These are phyloP conservation scores for Helotiales sp. DNA, from an alignment of 2,329 filamentous ascomycete species.

Conservation along the genomic window DNA sequence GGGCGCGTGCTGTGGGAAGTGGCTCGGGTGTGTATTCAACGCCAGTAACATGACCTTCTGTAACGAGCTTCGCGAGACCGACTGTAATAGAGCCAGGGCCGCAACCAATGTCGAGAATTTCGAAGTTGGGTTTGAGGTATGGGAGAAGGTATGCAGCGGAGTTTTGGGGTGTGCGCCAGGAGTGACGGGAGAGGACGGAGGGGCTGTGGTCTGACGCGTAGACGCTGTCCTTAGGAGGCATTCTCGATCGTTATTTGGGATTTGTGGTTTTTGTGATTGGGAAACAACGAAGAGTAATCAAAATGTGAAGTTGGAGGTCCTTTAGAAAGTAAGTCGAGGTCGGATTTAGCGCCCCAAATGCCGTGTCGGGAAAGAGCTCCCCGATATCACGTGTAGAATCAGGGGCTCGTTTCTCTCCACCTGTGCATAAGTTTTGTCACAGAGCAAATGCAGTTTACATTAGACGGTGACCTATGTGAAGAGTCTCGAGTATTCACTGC, in stretches of 20 bases:
- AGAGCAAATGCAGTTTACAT: no score
- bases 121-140: conserved; percentile 31
- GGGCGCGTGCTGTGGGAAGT: conserved; percentile 9
- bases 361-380: no score
- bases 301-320: no score
- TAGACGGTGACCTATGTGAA: no score
- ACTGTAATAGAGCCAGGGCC: conserved; percentile 47
- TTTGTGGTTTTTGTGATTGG: not conserved
- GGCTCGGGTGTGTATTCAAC: conserved; percentile 38
- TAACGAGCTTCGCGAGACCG: conserved; percentile 36
- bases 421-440: no score
- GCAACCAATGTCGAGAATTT: conserved; percentile 47
- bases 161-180: conserved; percentile 42
- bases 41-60: conserved; percentile 40
- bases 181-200: not conserved
- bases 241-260: not conserved
- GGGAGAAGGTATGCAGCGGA: conserved; percentile 46
- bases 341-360: not conserved
- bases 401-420: no score
- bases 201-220: not conserved
- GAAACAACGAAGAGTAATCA: no score
- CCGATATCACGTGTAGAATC: no score
- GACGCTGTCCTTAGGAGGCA: not conserved
- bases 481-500: no score
- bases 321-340: not conserved